A percentile compares a stretch with the other conserved stretches of the same genome.
phyloP scores from a whole-genome alignment of 768 basidiomycete genomes.

The Mycena epipterygia region DNA sequence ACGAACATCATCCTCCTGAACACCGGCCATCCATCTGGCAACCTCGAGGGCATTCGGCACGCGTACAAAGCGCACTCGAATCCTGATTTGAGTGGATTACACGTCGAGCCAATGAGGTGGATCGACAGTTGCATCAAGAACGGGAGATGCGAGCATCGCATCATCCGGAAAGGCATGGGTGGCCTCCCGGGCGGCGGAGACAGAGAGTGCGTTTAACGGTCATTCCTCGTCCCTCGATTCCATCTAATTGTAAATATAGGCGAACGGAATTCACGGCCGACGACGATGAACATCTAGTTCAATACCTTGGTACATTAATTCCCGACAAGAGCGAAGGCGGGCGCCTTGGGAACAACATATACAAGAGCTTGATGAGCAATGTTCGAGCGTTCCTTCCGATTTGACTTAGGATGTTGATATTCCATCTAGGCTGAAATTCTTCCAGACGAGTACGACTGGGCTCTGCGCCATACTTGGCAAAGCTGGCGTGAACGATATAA shows the following conservation, averaged over 20 bases:
- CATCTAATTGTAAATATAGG: constrained; percentile 8
- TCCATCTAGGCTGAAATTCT: constrained; percentile 32
- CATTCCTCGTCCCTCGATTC: background rate
- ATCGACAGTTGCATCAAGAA: constrained; percentile 42
- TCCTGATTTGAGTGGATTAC: constrained; percentile 14
- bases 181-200: constrained; percentile 33
- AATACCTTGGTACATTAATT: constrained; percentile 51
- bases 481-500: constrained; percentile 66
- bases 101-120: constrained; percentile 44
- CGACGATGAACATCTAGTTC: constrained; percentile 55
- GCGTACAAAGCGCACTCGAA: constrained; percentile 37
- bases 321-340: constrained; percentile 56
- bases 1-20: constrained; percentile 45
- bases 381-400: constrained; percentile 14
- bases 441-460: constrained; percentile 53
- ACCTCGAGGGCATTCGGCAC: constrained; percentile 30
- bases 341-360: constrained; percentile 53
- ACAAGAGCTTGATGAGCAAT: constrained; percentile 43
- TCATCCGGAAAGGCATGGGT: constrained; percentile 44
- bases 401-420: background rate
- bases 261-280: constrained; percentile 50
- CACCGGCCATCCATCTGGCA: constrained; percentile 12
- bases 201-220: constrained; percentile 3
- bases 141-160: constrained; percentile 37
- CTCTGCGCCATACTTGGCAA: constrained; percentile 54